Evolutionary conservation across 768 basidiomycete species (phyloP), one percentile per base, ranked within the genome.

Genomic region (Austroboletus eburneus): DNA sequence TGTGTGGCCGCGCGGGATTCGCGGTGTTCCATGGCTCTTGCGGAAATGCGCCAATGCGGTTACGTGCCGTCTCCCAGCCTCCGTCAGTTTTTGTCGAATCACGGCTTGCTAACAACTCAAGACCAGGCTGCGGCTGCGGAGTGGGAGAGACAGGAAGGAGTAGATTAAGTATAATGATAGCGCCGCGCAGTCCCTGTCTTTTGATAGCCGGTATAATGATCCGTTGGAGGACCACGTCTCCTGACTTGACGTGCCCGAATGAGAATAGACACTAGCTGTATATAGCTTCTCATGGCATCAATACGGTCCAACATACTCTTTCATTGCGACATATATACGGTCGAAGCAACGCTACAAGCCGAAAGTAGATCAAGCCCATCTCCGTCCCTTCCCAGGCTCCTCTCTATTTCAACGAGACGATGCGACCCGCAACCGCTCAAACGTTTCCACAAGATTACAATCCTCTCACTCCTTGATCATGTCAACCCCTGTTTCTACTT

Each of bases 21-120:
- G 14, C 78, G 91, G 39, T 81, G 77, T 67, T 65, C 71, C 33
- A 57, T 87, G 30, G 87, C 84, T 9, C 45, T 86, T 35, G 72
- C 84, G 41, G 91, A 94, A 68, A 78, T 92, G 83, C 61, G 64
- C 44, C 74, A 82, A 51, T 72, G 73, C 46, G 83, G 83, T 13
- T 79, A 86, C 58, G 45, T 46, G 14, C 47, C 74, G 10, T 59
- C 70, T 38, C 20, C 36, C 3, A 44, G 23, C 21, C 55, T 78
- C 14, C 54, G 60, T 51, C 52, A 42, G 38, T 66, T 66, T 43
- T 65, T 78, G 45, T 61, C 51, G 21, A 43, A 47, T 35, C 17
- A 48, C 13, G 38, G 49, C 5, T 21, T 63, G 13, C 16, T 45
- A 17, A 5, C 50, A 21, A 30, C 40, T 5, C 49, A 21, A 14